Evolutionary conservation across 2,329 filamentous ascomycete species (phyloP).

Genomic region (Ustulina deusta): DNA sequence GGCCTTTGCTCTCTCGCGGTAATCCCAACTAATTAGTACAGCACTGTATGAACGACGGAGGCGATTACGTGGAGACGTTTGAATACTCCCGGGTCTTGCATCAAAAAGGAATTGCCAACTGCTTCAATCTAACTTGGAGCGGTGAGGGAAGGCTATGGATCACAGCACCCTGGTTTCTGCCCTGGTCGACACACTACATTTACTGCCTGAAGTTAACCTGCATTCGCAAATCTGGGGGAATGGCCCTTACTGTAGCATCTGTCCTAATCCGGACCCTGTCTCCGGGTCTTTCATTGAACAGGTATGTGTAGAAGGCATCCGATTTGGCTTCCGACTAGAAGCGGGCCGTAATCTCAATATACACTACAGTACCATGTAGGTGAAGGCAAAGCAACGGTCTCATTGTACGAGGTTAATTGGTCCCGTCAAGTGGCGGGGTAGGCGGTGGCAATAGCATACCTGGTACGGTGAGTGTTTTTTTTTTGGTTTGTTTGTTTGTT

Average conservation of each 20-base stretch:
- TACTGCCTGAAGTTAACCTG: conserved; percentile 27
- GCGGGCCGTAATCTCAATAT: conserved; percentile 39
- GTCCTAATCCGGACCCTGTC: conserved; percentile 47
- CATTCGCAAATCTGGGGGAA: conserved; percentile 49
- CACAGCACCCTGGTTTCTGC: conserved; percentile 27
- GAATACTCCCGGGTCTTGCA: conserved; percentile 35
- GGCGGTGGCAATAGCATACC: conserved; percentile 14
- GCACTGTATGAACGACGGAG: conserved; percentile 36
- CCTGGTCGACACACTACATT: conserved; percentile 28
- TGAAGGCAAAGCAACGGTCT: conserved; percentile 14
- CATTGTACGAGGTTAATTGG: conserved; percentile 19
- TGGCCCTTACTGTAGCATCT: conserved; percentile 39
- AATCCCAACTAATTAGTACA: conserved; percentile 23
- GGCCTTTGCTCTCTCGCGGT: background rate
- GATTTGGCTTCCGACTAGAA: conserved; percentile 32
- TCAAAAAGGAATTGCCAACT: conserved; percentile 36
- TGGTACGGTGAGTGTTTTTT: conserved; percentile 12
- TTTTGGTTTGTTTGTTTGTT: background rate
- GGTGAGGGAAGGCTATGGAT: conserved; percentile 30
- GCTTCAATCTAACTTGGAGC: conserved; percentile 34
- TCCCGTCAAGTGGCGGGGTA: conserved; percentile 1
- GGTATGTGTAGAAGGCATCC: conserved; percentile 47
- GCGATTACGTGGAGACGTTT: conserved; percentile 34
- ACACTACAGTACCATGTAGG: background rate
- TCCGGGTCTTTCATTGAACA: conserved; percentile 45